Evolutionary conservation across 2,329 filamentous ascomycete species (phyloP), one percentile per base, ranked within the genome.

Genomic region (Pyrenophora seminiperda): DNA sequence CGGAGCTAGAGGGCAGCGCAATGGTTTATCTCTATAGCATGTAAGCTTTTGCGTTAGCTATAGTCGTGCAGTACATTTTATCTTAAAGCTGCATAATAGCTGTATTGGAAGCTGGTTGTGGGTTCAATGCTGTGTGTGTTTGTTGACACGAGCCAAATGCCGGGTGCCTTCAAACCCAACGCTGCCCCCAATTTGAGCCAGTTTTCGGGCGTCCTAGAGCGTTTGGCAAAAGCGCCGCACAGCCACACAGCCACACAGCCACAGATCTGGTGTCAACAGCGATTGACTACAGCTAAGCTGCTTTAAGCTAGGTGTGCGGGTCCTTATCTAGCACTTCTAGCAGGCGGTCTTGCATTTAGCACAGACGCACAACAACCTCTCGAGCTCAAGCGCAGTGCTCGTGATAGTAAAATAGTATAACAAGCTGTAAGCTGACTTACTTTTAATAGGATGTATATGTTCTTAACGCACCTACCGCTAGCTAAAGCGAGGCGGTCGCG

Each of bases 41-140:
- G 27, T 2, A 54, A 57, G 44, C 47, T 27, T 50, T 47, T 39
- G 38, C 38, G 31, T 50, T 50, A 53, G 55, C 22, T 55, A 49
- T 56, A 10, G 43, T 46, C 30, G 33, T 54, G 17, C 18, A 27
- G 39, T 56, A n/a, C 31, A 53, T 42, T 53, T 38, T 52, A 42
- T 59, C 46, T 53, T 14, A 15, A 55, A 48, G 32, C 42, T 46
- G 52, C 34, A 46, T 41, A 14, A 55, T 48, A 11, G 47, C 45
- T 54, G 42, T 50, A 32, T 47, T 14, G n/a, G 41, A 53, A 38
- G 44, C 38, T 56, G 15, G 39, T 34, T 56, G 19, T 41, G 27
- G 36, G 41, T 48, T 54, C 20, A 15, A 5, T 44, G 29, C 40
- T 40, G 22, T 27, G 38, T 49, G 41, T 44, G 44, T 49, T 54